phyloP scores from a whole-genome alignment of 352 stramenopile genomes.

The Phytophthora parvispora region DNA sequence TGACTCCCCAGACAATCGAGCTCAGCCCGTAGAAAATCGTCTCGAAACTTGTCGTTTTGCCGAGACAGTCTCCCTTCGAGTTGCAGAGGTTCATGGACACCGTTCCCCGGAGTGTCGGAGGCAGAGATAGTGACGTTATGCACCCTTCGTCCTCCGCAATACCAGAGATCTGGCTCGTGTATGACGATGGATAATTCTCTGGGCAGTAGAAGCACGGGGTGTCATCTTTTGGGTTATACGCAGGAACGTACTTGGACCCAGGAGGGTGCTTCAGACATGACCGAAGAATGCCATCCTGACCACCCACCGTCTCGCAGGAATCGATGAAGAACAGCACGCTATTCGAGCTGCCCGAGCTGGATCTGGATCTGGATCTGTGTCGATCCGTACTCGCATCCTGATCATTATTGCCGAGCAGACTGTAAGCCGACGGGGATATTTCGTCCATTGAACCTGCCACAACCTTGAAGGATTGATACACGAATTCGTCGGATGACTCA shows the following conservation, averaged over 20 bases:
- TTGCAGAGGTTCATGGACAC: conserved; percentile 68
- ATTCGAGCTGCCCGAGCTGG: neutral
- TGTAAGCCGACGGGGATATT: neutral
- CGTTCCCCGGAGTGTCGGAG: conserved; percentile 43
- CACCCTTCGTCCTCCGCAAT: conserved; percentile 29
- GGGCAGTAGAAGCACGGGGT: conserved; percentile 60
- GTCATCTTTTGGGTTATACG: neutral
- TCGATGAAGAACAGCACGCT: conserved; percentile 62
- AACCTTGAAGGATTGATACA: conserved; percentile 53
- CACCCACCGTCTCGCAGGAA: conserved; percentile 64
- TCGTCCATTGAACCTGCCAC: conserved; percentile 23
- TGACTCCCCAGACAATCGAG: conserved; percentile 44
- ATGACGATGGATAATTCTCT: conserved; percentile 34
- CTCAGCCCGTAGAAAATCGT: conserved; percentile 45
- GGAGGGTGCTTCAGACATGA: conserved; percentile 48
- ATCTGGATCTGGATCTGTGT: neutral
- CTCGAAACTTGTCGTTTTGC: conserved; percentile 21
- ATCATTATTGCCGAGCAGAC: neutral
- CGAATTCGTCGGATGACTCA: conserved; percentile 33
- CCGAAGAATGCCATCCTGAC: conserved; percentile 48
- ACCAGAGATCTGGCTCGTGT: conserved; percentile 18
- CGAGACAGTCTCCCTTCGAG: conserved; percentile 46
- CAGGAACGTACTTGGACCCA: neutral
- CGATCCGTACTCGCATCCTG: neutral
- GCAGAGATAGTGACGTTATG: conserved; percentile 28